A percentile compares a stretch with the other conserved stretches of the same genome.
phyloP scores from a whole-genome alignment of 768 basidiomycete species.

The Naematelia encephala region DNA sequence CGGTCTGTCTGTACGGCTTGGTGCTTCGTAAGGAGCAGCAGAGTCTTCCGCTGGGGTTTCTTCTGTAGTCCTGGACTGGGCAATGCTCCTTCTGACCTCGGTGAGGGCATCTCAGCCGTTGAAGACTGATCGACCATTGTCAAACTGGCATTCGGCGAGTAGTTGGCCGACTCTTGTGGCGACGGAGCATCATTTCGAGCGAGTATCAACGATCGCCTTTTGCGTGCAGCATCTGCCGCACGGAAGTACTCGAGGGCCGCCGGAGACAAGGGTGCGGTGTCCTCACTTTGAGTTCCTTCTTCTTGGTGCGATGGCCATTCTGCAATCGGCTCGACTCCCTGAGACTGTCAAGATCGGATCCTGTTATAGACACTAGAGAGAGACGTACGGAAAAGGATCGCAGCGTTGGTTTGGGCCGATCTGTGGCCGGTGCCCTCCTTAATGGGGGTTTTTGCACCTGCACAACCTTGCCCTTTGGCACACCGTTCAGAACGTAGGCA shows the following conservation, averaged over 20 bases:
- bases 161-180: slow-evolving; percentile 28
- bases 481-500: slow-evolving; percentile 42
- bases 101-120: slow-evolving; percentile 15
- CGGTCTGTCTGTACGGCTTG: slow-evolving; percentile 69
- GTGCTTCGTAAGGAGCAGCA: slow-evolving; percentile 61
- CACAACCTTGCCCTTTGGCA: slow-evolving; percentile 31
- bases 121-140: slow-evolving; percentile 24
- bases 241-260: slow-evolving; percentile 37
- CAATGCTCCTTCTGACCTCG: slow-evolving; percentile 27
- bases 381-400: neutral
- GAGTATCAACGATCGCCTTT: slow-evolving; percentile 35
- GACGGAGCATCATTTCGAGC: slow-evolving; percentile 28
- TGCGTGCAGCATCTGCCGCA: slow-evolving; percentile 25
- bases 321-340: slow-evolving; percentile 45
- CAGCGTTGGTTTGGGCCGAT: slow-evolving; percentile 4
- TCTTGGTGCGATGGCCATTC: slow-evolving; percentile 28
- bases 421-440: slow-evolving; percentile 28
- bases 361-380: neutral
- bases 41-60: slow-evolving; percentile 39
- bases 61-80: slow-evolving; percentile 28
- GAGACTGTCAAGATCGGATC: slow-evolving; percentile 11
- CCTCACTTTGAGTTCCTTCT: neutral
- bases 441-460: slow-evolving; percentile 16
- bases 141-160: slow-evolving; percentile 21
- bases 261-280: slow-evolving; percentile 31